Evolutionary conservation across 164 flowering plant genomes (phyloP), one percentile per base, ranked within the genome.

Genomic region (Chloranthus sessilifolius): DNA sequence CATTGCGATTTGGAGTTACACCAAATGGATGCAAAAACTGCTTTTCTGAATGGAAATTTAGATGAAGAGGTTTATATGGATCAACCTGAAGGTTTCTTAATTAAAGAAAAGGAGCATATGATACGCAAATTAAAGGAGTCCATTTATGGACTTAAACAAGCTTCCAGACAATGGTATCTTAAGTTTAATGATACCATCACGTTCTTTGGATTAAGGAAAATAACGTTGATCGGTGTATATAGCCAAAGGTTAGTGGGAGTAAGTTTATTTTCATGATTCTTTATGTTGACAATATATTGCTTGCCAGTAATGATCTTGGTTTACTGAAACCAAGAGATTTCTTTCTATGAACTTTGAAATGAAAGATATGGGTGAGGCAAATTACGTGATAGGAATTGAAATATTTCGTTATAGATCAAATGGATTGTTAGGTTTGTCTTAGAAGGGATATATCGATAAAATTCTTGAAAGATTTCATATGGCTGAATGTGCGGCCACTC

Each of bases 151-250:
- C n/a, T n/a, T n/a, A n/a, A n/a, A n/a, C n/a, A n/a, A n/a, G n/a
- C n/a, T n/a, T n/a, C n/a, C n/a, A n/a, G n/a, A n/a, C n/a, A n/a
- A 37, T 37, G 45, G 45, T 41, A 41, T 10, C 17, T 41, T 3
- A 41, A 41, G 21, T 41, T 41, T 41, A 5, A 41, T 17, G 7
- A 41, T 3, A 1, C 20, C 10, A 19, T 41, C 1, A 15, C 21
- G 7, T 15, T 3, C 4, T 41, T 15, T 41, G 3, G 45, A 3
- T 41, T 41, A 4, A n/a, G 19, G 27, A 41, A 10, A 41, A 41
- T 3, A 1, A 15, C n/a, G n/a, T n/a, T n/a, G 45, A 41, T 19
- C 23, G 21, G 8, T 41, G 23, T 23, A 3, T 41, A 4, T 41
- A 41, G 22, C 4, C 8, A 4, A 41, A 41, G 21, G 4, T 41